A percentile compares a stretch with the other conserved stretches of the same genome.
phyloP scores from a whole-genome alignment of 805 yeast species.

The Candida chauliodis region DNA sequence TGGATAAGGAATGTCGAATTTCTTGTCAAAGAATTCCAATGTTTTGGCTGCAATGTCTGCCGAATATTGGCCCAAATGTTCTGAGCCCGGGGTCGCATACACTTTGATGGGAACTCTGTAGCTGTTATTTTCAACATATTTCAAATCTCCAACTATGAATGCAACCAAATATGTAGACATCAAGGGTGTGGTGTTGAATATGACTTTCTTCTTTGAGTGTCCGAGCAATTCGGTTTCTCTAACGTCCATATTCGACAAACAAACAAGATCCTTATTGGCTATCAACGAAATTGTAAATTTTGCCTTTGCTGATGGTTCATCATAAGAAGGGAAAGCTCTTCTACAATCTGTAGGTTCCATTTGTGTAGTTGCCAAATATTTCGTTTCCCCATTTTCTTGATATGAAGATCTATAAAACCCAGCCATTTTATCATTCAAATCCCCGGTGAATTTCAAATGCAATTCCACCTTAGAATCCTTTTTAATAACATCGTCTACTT shows the following conservation, averaged over 20 bases:
- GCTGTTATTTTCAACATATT: slow-evolving; percentile 62
- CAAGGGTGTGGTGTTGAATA: slow-evolving; percentile 71
- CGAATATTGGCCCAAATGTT: slow-evolving; percentile 65
- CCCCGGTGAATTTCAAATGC: slow-evolving; percentile 55
- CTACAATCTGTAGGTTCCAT: slow-evolving; percentile 87
- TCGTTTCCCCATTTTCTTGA: slow-evolving; percentile 57
- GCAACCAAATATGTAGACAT: slow-evolving; percentile 87
- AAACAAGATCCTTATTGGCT: slow-evolving; percentile 52
- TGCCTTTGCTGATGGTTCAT: slow-evolving; percentile 80
- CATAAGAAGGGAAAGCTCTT: slow-evolving; percentile 83
- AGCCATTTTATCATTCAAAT: slow-evolving; percentile 73
- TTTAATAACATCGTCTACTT: slow-evolving; percentile 29
- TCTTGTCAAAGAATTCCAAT: slow-evolving; percentile 65
- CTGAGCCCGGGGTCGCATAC: slow-evolving; percentile 76
- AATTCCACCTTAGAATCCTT: slow-evolving; percentile 42
- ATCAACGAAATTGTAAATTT: slow-evolving; percentile 62
- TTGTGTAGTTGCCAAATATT: slow-evolving; percentile 78
- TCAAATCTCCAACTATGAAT: slow-evolving; percentile 76
- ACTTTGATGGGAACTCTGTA: slow-evolving; percentile 76
- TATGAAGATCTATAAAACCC: slow-evolving; percentile 76
- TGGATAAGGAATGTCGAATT: slow-evolving; percentile 73
- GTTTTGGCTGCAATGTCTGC: slow-evolving; percentile 75
- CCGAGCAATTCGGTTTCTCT: slow-evolving; percentile 41
- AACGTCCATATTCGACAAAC: slow-evolving; percentile 69
- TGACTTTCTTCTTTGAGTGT: slow-evolving; percentile 47